Evolutionary conservation across 1,284 basidiomycete genomes (phyloP).

Genomic region (Pseudozyma sp.): DNA sequence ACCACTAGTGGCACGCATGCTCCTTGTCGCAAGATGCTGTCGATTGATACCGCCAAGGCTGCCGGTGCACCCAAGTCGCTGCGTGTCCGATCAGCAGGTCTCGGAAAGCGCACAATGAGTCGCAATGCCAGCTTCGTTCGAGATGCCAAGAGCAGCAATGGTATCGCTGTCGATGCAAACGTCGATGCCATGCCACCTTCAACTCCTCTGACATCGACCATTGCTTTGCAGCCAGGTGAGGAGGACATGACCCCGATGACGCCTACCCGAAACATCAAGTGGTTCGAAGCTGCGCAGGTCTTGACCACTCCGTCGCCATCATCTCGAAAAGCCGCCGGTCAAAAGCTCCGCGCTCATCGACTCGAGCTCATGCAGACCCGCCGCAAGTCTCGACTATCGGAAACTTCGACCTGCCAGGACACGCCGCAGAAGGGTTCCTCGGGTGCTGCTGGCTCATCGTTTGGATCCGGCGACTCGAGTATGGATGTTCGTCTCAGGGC

Average conservation of each 20-base stretch:
- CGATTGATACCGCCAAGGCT: constrained; percentile 41
- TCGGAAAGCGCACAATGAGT: constrained; percentile 47
- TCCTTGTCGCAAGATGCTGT: constrained; percentile 40
- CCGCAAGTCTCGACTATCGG: constrained; percentile 41
- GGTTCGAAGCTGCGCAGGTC: constrained; percentile 65
- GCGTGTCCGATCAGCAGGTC: constrained; percentile 41
- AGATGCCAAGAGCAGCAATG: constrained; percentile 11
- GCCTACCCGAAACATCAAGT: constrained; percentile 65
- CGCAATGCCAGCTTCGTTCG: constrained; percentile 34
- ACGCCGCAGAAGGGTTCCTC: constrained; percentile 36
- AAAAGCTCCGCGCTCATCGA: constrained; percentile 45
- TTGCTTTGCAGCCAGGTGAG: constrained; percentile 12
- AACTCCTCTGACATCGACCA: constrained; percentile 26
- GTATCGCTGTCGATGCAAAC: constrained; percentile 2
- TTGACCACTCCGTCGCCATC: constrained; percentile 61
- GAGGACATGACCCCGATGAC: constrained; percentile 58
- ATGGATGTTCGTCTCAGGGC: constrained; percentile 16
- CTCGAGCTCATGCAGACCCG: constrained; percentile 44
- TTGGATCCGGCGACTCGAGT: constrained; percentile 10
- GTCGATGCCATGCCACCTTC: constrained; percentile 27
- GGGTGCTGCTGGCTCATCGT: constrained; percentile 3
- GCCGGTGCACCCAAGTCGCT: constrained; percentile 36
- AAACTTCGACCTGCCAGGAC: constrained; percentile 37
- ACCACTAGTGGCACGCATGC: constrained; percentile 20
- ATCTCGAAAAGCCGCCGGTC: constrained; percentile 33